These are phyloP conservation scores for Capsicum chinense DNA, from an alignment of 257 asterid species.

Conservation along the genomic window DNA sequence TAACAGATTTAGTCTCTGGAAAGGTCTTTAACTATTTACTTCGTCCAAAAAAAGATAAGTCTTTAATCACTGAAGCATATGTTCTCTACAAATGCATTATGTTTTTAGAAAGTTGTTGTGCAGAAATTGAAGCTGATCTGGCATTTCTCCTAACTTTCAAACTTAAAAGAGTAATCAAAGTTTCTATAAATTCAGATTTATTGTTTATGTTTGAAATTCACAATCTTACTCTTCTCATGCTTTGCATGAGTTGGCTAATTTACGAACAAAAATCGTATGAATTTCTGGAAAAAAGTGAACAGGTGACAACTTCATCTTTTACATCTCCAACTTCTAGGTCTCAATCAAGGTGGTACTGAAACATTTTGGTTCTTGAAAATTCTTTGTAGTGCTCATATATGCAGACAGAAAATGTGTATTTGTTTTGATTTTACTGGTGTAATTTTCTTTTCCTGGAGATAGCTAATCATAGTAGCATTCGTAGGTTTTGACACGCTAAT, in stretches of 20 bases:
- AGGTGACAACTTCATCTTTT: neutral
- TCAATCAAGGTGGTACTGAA: neutral
- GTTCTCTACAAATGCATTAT: slow-evolving; percentile 1
- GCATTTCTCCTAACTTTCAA: neutral
- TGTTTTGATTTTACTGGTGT: slow-evolving; percentile 1
- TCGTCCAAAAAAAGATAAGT: neutral
- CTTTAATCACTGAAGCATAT: slow-evolving; percentile 1
- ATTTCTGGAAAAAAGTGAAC: slow-evolving; percentile 17
- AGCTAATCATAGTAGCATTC: neutral
- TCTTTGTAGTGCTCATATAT: neutral
- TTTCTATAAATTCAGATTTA: neutral
- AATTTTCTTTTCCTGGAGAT: neutral
- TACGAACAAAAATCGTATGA: neutral
- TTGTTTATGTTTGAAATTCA: slow-evolving; percentile 4
- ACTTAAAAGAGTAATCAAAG: slow-evolving; percentile 24
- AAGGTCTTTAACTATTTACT: too few species aligned
- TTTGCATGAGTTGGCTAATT: slow-evolving; percentile 18
- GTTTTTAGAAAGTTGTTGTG: neutral
- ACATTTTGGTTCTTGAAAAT: slow-evolving; percentile 2
- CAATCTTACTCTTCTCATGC: neutral
- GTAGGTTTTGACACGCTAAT: neutral
- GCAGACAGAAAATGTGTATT: slow-evolving; percentile 7
- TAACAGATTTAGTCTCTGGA: neutral
- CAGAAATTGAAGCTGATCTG: slow-evolving; percentile 7
- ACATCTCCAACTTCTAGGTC: neutral